These are phyloP conservation scores for Lepidium didymum DNA, from an alignment of 345 rosid species.

Conservation along the genomic window DNA sequence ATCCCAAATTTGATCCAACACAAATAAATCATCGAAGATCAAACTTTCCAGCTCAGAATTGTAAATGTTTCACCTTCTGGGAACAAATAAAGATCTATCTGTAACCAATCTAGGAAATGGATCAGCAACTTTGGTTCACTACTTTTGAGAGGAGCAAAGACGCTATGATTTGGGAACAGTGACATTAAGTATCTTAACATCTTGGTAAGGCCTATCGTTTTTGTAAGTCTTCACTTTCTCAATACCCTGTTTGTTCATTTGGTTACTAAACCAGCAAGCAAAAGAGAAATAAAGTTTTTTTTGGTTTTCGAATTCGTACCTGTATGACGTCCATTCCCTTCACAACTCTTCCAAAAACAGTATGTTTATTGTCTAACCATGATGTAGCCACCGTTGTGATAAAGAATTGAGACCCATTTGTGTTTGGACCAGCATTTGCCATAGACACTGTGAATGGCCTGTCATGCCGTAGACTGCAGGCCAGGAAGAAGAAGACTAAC, in stretches of 20 bases:
- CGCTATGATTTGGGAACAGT: constrained; percentile 73
- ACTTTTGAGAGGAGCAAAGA: neutral
- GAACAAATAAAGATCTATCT: too few relatives aligned
- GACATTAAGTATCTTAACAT: constrained; percentile 78
- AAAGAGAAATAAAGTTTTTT: neutral
- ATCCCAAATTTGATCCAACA: neutral
- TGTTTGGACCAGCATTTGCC: constrained; percentile 92
- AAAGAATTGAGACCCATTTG: constrained; percentile 92
- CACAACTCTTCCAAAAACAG: constrained; percentile 85
- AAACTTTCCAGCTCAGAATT: neutral
- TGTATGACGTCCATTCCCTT: constrained; percentile 99
- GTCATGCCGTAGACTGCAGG: constrained; percentile 80
- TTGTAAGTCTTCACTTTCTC: constrained; percentile 97
- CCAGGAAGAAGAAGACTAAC: neutral
- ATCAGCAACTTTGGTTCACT: neutral
- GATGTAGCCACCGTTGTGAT: constrained; percentile 97
- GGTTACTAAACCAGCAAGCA: neutral
- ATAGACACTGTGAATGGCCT: constrained; percentile 91
- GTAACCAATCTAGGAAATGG: neutral
- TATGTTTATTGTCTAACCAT: constrained; percentile 96
- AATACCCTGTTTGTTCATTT: constrained; percentile 44
- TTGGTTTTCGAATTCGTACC: constrained; percentile 37
- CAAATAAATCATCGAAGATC: neutral
- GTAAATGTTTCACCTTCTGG: neutral
- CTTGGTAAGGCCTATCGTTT: constrained; percentile 78